Conservation (phyloP, 177 flowering plant genomes). For the Telopea speciosissima region DNA sequence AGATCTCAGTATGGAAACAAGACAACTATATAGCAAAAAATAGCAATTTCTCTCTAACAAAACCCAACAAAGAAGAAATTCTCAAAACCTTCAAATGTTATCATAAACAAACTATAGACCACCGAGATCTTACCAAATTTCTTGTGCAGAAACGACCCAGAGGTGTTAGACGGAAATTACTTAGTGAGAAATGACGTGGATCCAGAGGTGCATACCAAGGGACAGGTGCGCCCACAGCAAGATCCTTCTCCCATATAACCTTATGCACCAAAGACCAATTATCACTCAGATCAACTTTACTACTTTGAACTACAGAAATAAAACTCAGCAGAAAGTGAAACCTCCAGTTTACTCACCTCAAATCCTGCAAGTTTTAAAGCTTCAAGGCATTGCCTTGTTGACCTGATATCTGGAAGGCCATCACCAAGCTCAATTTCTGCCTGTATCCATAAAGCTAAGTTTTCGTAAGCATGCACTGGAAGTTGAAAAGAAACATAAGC, state of each 20-base stretch:
- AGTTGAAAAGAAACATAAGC: background rate
- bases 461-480: constrained; percentile 6
- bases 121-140: constrained; percentile 50
- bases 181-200: constrained; percentile 55
- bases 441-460: constrained; percentile 28
- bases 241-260: constrained; percentile 91
- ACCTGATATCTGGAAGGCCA: constrained; percentile 89
- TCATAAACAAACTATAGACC: too few species aligned
- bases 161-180: constrained; percentile 70
- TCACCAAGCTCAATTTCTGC: constrained; percentile 87
- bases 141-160: constrained; percentile 70
- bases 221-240: constrained; percentile 62
- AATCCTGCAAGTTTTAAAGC: constrained; percentile 85
- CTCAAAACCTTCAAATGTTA: too few species aligned
- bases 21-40: too few species aligned
- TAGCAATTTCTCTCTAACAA: background rate
- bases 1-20: background rate
- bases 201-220: constrained; percentile 94
- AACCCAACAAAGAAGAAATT: background rate
- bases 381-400: constrained; percentile 63
- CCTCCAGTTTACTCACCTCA: constrained; percentile 43
- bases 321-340: background rate
- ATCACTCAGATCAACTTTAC: background rate
- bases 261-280: constrained; percentile 12
- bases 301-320: background rate